These are phyloP conservation scores for Nannochloropsis salina DNA, from an alignment of 108 stramenopile species.

Conservation along the genomic window DNA sequence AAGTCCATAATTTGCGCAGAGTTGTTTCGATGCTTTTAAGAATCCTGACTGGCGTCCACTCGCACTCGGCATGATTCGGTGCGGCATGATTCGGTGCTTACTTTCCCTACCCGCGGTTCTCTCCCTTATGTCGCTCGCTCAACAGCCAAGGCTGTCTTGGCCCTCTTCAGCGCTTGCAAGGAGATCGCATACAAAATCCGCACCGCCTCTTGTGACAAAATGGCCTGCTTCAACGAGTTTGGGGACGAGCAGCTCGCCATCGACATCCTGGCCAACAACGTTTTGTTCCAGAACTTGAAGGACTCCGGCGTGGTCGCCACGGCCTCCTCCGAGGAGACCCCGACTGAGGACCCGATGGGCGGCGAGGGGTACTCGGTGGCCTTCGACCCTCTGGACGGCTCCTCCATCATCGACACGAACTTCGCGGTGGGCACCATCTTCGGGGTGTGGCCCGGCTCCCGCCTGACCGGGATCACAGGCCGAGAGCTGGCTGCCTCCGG, in stretches of 20 bases:
- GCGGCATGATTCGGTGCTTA: too few relatives aligned
- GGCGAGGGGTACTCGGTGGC: slow-evolving; percentile 68
- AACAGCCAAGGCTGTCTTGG: slow-evolving; percentile 38
- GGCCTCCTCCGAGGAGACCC: slow-evolving; percentile 56
- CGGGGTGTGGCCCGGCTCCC: slow-evolving; percentile 57
- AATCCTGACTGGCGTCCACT: too few relatives aligned
- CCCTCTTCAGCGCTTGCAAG: slow-evolving; percentile 54
- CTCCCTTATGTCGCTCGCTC: neutral
- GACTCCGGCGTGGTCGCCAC: slow-evolving; percentile 49
- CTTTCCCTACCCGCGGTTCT: neutral
- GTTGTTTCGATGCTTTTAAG: too few relatives aligned
- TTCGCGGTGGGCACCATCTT: slow-evolving; percentile 61
- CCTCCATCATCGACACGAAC: slow-evolving; percentile 62
- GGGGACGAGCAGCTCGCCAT: slow-evolving; percentile 58
- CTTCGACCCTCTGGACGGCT: slow-evolving; percentile 64
- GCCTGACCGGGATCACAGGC: slow-evolving; percentile 55
- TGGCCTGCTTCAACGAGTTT: slow-evolving; percentile 56
- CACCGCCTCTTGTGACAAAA: slow-evolving; percentile 54
- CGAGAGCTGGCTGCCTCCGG: slow-evolving; percentile 46
- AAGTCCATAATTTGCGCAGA: neutral
- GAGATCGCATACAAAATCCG: slow-evolving; percentile 58
- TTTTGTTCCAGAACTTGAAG: slow-evolving; percentile 57
- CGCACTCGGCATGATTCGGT: too few relatives aligned
- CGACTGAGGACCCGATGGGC: slow-evolving; percentile 51
- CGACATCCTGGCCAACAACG: slow-evolving; percentile 57